Percentiles rank a stretch among this genome's conserved stretches.
Conservation (phyloP, 176 grass and related monocot genomes). For the Typha latifolia region DNA sequence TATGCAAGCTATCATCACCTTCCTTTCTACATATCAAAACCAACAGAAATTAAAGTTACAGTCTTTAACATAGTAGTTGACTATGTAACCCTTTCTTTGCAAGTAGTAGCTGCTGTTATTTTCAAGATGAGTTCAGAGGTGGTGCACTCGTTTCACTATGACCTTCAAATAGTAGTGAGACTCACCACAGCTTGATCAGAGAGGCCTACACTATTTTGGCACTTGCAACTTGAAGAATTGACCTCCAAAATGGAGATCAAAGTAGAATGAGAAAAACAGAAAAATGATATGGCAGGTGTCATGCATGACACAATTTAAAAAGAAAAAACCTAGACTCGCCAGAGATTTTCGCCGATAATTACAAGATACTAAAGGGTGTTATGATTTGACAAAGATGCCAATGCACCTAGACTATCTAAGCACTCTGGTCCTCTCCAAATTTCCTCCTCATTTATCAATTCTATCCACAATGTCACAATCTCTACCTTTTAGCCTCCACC, state of each 20-base stretch:
- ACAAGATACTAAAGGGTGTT: not conserved
- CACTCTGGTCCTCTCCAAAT: not conserved
- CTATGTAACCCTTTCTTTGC: no score
- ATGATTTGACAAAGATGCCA: not conserved
- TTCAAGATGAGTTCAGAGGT: not conserved
- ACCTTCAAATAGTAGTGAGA: not conserved
- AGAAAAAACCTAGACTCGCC: not conserved
- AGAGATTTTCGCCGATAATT: not conserved
- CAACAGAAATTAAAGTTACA: not conserved
- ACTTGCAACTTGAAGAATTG: not conserved
- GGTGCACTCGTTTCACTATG: not conserved
- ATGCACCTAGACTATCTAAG: not conserved
- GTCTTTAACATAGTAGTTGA: not conserved
- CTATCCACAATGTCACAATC: not conserved
- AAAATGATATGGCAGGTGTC: not conserved
- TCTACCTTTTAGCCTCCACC: not conserved
- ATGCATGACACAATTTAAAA: not conserved
- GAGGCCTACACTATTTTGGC: not conserved
- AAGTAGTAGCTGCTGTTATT: not conserved
- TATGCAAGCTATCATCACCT: no score
- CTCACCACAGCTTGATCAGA: not conserved
- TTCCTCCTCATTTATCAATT: slow-evolving; percentile 2
- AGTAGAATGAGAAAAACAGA: not conserved
- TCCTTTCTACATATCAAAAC: not conserved
- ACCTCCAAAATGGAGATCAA: not conserved